Base-by-base conservation (phyloP, 305 asterid species). In the Rubia peregrina region DNA sequence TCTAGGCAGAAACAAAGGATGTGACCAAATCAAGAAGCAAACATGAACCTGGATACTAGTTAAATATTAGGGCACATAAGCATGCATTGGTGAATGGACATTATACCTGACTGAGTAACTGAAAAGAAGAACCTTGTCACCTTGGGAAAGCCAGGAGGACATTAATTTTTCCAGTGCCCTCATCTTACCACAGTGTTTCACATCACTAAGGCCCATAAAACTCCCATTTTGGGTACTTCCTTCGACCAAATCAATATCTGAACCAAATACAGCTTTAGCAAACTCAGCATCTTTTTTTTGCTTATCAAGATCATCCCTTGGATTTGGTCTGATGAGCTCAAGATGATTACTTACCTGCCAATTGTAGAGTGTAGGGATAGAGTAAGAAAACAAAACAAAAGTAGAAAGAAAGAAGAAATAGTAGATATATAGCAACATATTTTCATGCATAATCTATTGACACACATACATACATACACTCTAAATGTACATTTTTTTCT, bases 111-210 rank as follows among this genome's bases (percentile, higher is more conserved):
- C 97, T 67, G 97, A 94, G 83, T 84, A 89, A 85, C 99, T 94
- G 82, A 94, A 94, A 77, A 91, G 95, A 78, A 91, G 99, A 81
- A 91, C 85, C 89, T 94, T 94, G 85, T 94, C 99, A 12, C 96
- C 91, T 72, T 42, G 73, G 48, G 87, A 88, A 77, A 87, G 75
- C 98, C 98, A 94, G 44, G 98, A 83, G 62, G 75, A 79, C 90
- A 89, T 79, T 78, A 94, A 81, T 79, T 76, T 91, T 81, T 91
- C 96, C 86, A 94, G 73, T 61, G 99, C 87, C 80, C 96, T 85
- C 99, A 94, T 94, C 82, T 94, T 94, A 42, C 99, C 98, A 38
- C 98, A 94, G 75, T 94, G 88, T 78, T 83, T 82, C 43, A 88
- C 95, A 78, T 94, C 91, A 71, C 96, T 91, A 46, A 94, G 83